A percentile compares a stretch with the other conserved stretches of the same genome.
Evolutionary conservation across 208 protist species (phyloP).

Genomic region (Acanthamoeba quina): DNA sequence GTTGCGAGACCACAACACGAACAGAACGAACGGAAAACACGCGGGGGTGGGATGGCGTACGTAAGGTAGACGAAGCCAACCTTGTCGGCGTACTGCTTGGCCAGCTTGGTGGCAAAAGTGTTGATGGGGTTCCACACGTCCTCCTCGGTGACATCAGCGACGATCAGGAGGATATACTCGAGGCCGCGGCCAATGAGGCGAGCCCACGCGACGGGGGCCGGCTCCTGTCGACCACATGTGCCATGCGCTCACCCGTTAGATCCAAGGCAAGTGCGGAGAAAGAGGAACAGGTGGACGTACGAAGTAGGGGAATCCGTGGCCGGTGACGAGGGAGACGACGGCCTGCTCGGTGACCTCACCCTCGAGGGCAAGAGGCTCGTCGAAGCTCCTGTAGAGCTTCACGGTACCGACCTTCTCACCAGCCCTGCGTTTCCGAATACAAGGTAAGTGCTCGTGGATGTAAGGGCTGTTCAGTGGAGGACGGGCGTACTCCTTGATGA

Average conservation of each 20-base stretch:
- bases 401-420: slow-evolving; percentile 37
- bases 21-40: neutral
- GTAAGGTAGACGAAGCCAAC: slow-evolving; percentile 42
- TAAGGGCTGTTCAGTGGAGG: neutral
- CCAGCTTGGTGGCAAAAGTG: slow-evolving; percentile 13
- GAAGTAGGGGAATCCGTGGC: slow-evolving; percentile 67
- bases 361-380: slow-evolving; percentile 38
- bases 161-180: slow-evolving; percentile 17
- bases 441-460: neutral
- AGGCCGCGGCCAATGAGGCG: slow-evolving; percentile 1
- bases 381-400: slow-evolving; percentile 67
- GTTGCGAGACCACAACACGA: neutral
- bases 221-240: neutral
- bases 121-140: slow-evolving; percentile 4
- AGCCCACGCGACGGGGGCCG: neutral
- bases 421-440: neutral
- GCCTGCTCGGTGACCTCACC: slow-evolving; percentile 16
- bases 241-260: neutral
- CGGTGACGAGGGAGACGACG: neutral
- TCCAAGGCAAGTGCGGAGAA: neutral
- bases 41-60: neutral
- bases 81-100: slow-evolving; percentile 34
- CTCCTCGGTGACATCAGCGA: slow-evolving; percentile 16
- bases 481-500: slow-evolving; percentile 31
- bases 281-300: neutral